Percentiles rank a stretch among this genome's conserved stretches.
These are phyloP conservation scores for Magnaporthiopsis poae DNA, from an alignment of 2,329 filamentous ascomycete species.

Conservation along the genomic window DNA sequence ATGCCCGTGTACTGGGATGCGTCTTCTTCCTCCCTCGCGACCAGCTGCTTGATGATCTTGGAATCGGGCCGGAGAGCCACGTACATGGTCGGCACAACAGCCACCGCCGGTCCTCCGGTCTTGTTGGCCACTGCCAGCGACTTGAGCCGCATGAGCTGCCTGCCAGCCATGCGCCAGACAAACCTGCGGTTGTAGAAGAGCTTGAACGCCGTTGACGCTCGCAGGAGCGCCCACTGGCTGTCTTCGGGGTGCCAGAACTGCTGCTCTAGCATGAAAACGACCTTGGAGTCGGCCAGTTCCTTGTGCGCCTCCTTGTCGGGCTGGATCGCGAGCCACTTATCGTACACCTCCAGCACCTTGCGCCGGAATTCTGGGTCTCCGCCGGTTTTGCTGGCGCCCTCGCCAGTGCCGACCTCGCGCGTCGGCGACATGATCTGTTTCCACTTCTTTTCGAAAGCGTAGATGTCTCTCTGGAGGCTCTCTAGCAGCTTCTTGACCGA, in stretches of 20 bases:
- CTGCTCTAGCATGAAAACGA: conserved; percentile 22
- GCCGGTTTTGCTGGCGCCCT: conserved; percentile 8
- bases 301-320: conserved; percentile 21
- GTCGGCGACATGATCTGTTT: conserved; percentile 1
- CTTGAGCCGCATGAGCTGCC: conserved; percentile 40
- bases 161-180: conserved; percentile 38
- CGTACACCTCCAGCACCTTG: conserved; percentile 27
- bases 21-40: conserved; percentile 11
- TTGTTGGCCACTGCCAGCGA: conserved; percentile 15
- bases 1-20: conserved; percentile 6
- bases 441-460: conserved; percentile 24
- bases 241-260: conserved; percentile 19
- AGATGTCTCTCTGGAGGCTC: conserved; percentile 25
- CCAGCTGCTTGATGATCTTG: conserved; percentile 16
- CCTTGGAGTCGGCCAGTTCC: conserved; percentile 16
- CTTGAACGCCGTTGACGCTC: conserved; percentile 40
- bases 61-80: conserved; percentile 27
- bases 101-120: conserved; percentile 16
- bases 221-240: conserved; percentile 38
- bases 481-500: conserved; percentile 24
- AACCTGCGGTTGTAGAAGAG: conserved; percentile 27
- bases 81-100: conserved; percentile 28
- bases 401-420: neutral
- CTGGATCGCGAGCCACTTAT: conserved; percentile 32
- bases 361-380: conserved; percentile 15